Base-by-base conservation (phyloP, 2,329 filamentous ascomycete genomes). In the Diaporthe humulicola region DNA sequence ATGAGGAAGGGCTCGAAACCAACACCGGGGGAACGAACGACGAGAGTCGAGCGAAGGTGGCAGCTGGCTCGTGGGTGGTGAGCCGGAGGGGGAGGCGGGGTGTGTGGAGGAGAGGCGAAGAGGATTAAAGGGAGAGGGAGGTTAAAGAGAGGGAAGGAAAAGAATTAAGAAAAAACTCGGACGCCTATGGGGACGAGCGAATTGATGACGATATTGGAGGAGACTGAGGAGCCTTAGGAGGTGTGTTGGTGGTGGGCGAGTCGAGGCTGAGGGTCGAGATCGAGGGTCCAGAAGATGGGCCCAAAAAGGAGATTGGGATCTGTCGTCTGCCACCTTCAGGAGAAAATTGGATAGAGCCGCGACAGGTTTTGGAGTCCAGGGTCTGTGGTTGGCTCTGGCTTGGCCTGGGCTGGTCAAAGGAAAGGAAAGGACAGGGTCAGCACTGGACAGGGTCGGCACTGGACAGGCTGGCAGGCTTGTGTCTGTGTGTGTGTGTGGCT, bases 241-340 rank as follows among this genome's bases (percentile, higher is more conserved):
- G 22, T 10, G 45, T 10, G 54, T 22, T 57, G 64, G 54, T 40
- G 2, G 17, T 30, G 28, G 56, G 52, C 61, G 36, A 56, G 71
- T 64, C 61, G 61, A 66, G 61, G 40, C 17, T n/a, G 42, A 66
- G 22, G 56, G 38, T 57, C 42, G 61, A 67, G 61, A 38, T 67
- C 64, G 60, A 57, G 58, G 60, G 61, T 64, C 64, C 64, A 67
- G 33, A 42, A 61, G 58, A 52, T 52, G 64, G 64, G 30, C 64
- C 64, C 64, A 52, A 67, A 67, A 67, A 67, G 64, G 64, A 67
- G 64, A 67, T 67, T 67, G 33, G 45, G 64, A 67, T 67, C 64
- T 67, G 64, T 67, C 64, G 61, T 50, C 61, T 67, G 61, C 30
- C 45, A 52, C 61, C 2, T 17, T 67, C 61, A 67, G 61, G 64